Evolutionary conservation across 768 basidiomycete species (phyloP).

Genomic region (Heimioporus sp.): DNA sequence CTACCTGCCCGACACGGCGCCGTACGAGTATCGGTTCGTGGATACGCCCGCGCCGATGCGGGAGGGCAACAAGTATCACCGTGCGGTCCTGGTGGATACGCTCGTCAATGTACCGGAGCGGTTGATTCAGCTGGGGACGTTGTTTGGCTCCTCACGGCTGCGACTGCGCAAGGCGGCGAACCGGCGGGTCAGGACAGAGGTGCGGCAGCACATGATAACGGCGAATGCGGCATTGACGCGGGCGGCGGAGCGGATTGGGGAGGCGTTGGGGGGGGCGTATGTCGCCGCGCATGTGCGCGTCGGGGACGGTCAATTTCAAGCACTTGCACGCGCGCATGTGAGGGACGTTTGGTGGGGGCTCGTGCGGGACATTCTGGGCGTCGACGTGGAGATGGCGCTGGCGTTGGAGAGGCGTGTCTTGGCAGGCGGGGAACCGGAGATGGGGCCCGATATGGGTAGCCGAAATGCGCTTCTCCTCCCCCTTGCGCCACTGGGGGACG

Average conservation of each 20-base stretch:
- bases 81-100: slow-evolving; percentile 3
- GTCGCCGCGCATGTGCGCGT: slow-evolving; percentile 67
- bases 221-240: slow-evolving; percentile 44
- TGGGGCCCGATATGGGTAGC: slow-evolving; percentile 19
- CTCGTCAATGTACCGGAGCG: slow-evolving; percentile 31
- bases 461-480: slow-evolving; percentile 26
- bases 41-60: slow-evolving; percentile 10
- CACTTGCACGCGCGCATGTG: slow-evolving; percentile 39
- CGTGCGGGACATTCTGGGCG: slow-evolving; percentile 45
- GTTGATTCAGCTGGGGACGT: slow-evolving; percentile 67
- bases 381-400: slow-evolving; percentile 36
- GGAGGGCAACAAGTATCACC: slow-evolving; percentile 11
- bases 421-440: slow-evolving; percentile 8
- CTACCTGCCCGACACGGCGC: slow-evolving; percentile 48
- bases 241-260: slow-evolving; percentile 44
- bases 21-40: slow-evolving; percentile 47
- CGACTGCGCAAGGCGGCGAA: slow-evolving; percentile 44
- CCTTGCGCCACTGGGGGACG: slow-evolving; percentile 22
- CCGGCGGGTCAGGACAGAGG: slow-evolving; percentile 39
- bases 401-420: slow-evolving; percentile 21
- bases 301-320: slow-evolving; percentile 63
- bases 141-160: slow-evolving; percentile 75
- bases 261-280: slow-evolving; percentile 45
- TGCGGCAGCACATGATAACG: slow-evolving; percentile 60
- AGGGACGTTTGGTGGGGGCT: slow-evolving; percentile 57